A percentile compares a stretch with the other conserved stretches of the same genome.
These are phyloP conservation scores for Ustilago bromivora DNA, from an alignment of 1,284 basidiomycete species.

Conservation along the genomic window DNA sequence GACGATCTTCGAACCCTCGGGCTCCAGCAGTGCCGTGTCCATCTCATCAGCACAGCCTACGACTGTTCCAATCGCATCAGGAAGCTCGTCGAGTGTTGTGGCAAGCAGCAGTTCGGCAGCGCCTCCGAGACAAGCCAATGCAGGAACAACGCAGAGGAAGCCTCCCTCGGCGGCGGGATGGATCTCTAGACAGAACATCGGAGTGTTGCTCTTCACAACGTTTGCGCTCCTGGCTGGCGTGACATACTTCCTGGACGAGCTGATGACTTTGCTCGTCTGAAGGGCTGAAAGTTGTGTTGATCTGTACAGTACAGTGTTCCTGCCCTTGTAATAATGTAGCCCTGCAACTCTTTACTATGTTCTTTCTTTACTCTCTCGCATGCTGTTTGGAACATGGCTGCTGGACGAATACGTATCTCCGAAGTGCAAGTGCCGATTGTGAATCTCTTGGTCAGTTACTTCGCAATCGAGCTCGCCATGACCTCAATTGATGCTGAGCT, in stretches of 20 bases:
- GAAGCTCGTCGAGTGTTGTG: background rate
- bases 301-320: too few species aligned
- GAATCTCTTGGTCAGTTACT: too few species aligned
- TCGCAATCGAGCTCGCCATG: too few species aligned
- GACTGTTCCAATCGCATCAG: background rate
- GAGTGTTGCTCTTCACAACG: constrained; percentile 29
- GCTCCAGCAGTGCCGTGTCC: background rate
- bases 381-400: too few species aligned
- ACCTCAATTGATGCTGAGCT: too few species aligned
- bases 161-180: constrained; percentile 19
- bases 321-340: too few species aligned
- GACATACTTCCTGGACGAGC: constrained; percentile 46
- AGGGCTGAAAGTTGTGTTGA: background rate
- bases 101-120: constrained; percentile 6
- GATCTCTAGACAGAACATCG: constrained; percentile 41
- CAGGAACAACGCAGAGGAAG: background rate
- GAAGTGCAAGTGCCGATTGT: too few species aligned
- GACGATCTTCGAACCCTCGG: constrained; percentile 32
- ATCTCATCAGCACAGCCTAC: constrained; percentile 10
- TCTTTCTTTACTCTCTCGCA: background rate
- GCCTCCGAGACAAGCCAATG: constrained; percentile 25
- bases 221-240: constrained; percentile 42
- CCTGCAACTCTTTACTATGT: too few species aligned
- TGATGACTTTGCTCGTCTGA: constrained; percentile 41
- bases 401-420: too few species aligned